Percentiles rank a stretch among this genome's conserved stretches.
Conservation (phyloP, 768 basidiomycete species). For the Ramaria rubella region DNA sequence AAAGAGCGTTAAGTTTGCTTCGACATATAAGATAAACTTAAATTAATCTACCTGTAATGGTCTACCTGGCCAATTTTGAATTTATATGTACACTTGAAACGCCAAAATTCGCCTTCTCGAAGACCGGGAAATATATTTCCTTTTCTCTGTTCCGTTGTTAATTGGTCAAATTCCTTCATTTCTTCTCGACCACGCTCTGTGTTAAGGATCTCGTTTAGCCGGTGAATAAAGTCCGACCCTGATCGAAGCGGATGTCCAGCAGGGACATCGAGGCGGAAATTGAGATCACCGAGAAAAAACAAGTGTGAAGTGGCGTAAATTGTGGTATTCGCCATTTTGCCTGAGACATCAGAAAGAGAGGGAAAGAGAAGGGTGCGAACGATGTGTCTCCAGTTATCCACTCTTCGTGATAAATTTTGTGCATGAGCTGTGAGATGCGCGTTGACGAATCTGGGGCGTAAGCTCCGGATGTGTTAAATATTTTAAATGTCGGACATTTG, state of each 20-base stretch:
- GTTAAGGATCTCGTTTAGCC: slow-evolving; percentile 39
- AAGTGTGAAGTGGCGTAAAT: slow-evolving; percentile 85
- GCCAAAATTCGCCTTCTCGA: slow-evolving; percentile 81
- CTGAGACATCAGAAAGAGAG: slow-evolving; percentile 33
- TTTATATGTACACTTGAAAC: slow-evolving; percentile 90
- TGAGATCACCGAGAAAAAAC: slow-evolving; percentile 91
- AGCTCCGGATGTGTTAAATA: slow-evolving; percentile 2
- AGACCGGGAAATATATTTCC: slow-evolving; percentile 66
- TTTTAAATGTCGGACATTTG: slow-evolving; percentile 1
- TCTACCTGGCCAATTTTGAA: slow-evolving; percentile 76
- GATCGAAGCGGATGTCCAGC: slow-evolving; percentile 38
- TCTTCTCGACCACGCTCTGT: slow-evolving; percentile 46
- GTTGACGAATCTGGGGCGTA: slow-evolving; percentile 66
- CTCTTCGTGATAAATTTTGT: slow-evolving; percentile 52
- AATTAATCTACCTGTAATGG: slow-evolving; percentile 59
- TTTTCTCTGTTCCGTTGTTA: slow-evolving; percentile 54
- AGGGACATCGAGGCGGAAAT: slow-evolving; percentile 76
- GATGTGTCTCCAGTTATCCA: slow-evolving; percentile 77
- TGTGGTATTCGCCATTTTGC: slow-evolving; percentile 40
- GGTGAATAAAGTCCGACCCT: slow-evolving; percentile 21
- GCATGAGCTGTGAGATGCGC: slow-evolving; percentile 88
- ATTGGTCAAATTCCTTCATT: slow-evolving; percentile 68
- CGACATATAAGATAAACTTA: slow-evolving; percentile 11
- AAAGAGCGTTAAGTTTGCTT: neutral
- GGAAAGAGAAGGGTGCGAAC: slow-evolving; percentile 75